These are phyloP conservation scores for Amoebophrya sp. DNA, from an alignment of 169 alveolate species.

Conservation along the genomic window DNA sequence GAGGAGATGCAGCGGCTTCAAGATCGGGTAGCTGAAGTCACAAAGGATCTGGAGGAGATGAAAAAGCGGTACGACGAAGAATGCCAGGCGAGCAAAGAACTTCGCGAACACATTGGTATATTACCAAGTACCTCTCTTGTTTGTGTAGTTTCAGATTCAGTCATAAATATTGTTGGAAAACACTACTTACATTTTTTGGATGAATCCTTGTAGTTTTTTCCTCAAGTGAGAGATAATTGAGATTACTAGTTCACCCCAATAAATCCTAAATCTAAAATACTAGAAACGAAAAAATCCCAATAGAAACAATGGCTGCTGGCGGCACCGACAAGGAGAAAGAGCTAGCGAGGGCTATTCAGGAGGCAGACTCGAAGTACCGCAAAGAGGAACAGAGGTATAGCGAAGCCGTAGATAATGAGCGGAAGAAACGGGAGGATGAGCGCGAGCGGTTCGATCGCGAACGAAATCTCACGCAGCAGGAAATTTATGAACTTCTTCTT, in stretches of 20 bases:
- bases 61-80: background rate
- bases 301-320: background rate
- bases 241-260: no score
- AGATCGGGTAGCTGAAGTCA: background rate
- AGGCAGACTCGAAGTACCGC: background rate
- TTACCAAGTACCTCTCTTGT: no score
- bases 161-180: no score
- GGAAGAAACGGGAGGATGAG: background rate
- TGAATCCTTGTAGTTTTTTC: no score
- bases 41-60: background rate
- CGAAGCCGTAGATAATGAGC: no score
- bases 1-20: background rate
- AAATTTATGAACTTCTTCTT: no score
- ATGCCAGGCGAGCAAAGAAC: background rate
- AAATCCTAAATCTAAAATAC: no score
- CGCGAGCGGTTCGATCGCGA: background rate
- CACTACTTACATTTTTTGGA: no score
- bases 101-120: no score
- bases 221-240: no score
- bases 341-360: background rate
- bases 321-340: slow-evolving; percentile 24
- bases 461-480: background rate
- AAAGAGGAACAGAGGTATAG: background rate
- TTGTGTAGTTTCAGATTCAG: no score
- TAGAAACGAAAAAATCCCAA: no score